Evolutionary conservation across 345 rosid genomes (phyloP), one percentile per base, ranked within the genome.

Genomic region (Citrus trifoliata): DNA sequence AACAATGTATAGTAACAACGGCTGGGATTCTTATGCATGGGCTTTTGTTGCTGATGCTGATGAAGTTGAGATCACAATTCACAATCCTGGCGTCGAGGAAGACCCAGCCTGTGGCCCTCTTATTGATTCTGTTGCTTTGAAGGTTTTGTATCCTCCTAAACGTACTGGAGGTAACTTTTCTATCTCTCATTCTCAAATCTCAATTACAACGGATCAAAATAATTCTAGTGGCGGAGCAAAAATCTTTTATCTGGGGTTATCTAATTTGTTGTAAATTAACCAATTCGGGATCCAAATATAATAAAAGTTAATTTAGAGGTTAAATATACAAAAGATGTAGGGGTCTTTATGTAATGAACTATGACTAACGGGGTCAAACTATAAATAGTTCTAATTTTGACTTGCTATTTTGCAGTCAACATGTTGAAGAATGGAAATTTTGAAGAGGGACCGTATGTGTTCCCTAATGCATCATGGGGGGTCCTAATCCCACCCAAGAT

Each of bases 21-120:
- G 97, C 0, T 95, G 97, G 97, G 99, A 95, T 84, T 87, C 93
- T 0, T 95, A 88, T 73, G 67, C 97, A 0, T 92, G 99, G 97
- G 93, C 89, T 1, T 95, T 95, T 77, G 68, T 59, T 35, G 97
- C 99, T 4, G 86, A 87, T 24, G 83, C 79, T 4, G 42, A 81
- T 5, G 63, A 73, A 24, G 75, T 89, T 10, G 88, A 86, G 79
- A 71, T 96, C 73, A 77, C 83, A 1, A 77, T 96, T 72, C 99
- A 96, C 77, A 90, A 96, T 76, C 97, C 98, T 0, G 94, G 96
- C 3, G 75, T 69, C 0, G 93, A 90, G 33, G 95, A 94, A 67
- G 92, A 91, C 53, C 87, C 94, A 0, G 97, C 97, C 48, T 96
- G 98, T 65, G 97, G 98, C 56, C 98, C 98, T 0, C 85, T 95